Percentiles rank a stretch among this genome's conserved stretches.
Evolutionary conservation across 768 basidiomycete species (phyloP).

Genomic region (Crassisporium funariophilum): DNA sequence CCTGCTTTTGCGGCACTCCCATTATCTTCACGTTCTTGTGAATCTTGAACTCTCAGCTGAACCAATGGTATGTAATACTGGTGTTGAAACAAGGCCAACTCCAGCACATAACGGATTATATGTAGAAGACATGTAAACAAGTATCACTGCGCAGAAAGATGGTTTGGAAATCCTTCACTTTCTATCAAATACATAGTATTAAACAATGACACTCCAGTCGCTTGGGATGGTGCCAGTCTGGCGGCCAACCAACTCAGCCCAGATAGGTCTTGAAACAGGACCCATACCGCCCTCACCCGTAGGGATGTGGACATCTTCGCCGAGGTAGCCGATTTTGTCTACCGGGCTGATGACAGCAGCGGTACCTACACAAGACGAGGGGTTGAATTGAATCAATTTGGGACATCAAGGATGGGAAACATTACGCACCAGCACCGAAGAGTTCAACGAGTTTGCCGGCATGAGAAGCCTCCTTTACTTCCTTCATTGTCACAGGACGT

Average conservation of each 20-base stretch:
- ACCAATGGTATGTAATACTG: no score
- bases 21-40: no score
- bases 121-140: no score
- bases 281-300: slow-evolving; percentile 78
- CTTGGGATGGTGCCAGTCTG: slow-evolving; percentile 79
- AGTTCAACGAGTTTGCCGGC: slow-evolving; percentile 76
- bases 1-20: no score
- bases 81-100: no score
- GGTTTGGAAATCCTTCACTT: no score
- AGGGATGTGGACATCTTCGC: slow-evolving; percentile 63
- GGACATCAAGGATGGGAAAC: neutral
- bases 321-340: slow-evolving; percentile 72
- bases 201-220: slow-evolving; percentile 71
- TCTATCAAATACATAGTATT: slow-evolving; percentile 5
- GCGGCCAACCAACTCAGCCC: slow-evolving; percentile 73
- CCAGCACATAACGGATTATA: no score
- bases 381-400: neutral
- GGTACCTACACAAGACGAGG: slow-evolving; percentile 54
- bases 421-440: slow-evolving; percentile 71
- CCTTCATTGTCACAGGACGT: slow-evolving; percentile 73
- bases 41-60: no score
- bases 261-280: slow-evolving; percentile 70
- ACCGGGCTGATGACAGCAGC: slow-evolving; percentile 78
- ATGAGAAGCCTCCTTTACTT: slow-evolving; percentile 59
- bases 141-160: no score